Conservation (phyloP, 371 early-diverging fungal genomes). For the Vairimorpha apis region DNA sequence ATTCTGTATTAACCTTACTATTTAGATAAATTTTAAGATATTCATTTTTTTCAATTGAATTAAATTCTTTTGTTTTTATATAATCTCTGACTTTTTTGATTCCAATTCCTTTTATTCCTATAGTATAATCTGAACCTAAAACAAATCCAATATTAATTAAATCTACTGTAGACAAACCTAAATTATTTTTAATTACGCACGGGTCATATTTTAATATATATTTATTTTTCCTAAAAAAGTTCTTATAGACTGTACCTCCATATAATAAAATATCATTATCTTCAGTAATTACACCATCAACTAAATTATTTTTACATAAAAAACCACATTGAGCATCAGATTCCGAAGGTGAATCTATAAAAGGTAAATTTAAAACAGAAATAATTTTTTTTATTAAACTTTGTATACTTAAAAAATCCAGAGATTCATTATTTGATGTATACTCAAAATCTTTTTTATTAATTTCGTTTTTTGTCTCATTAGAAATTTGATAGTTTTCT, state of each 20-base stretch:
- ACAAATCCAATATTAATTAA: conserved; percentile 78
- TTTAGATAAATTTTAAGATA: conserved; percentile 21
- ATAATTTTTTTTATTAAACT: conserved; percentile 64
- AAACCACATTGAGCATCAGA: conserved; percentile 92
- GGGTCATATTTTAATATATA: conserved; percentile 69
- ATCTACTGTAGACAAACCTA: conserved; percentile 68
- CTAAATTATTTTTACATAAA: conserved; percentile 67
- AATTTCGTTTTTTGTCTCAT: neutral
- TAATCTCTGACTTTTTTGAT: conserved; percentile 81
- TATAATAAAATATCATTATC: conserved; percentile 94
- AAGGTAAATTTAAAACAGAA: conserved; percentile 86
- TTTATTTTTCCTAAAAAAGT: conserved; percentile 81
- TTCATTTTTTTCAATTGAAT: neutral
- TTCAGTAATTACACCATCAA: conserved; percentile 93
- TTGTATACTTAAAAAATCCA: conserved; percentile 6
- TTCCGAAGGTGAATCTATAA: conserved; percentile 83
- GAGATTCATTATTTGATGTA: neutral
- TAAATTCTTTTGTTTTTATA: conserved; percentile 62
- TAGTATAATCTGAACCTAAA: conserved; percentile 90
- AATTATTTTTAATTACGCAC: conserved; percentile 67
- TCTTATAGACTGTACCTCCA: conserved; percentile 80
- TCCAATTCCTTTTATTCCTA: conserved; percentile 86
- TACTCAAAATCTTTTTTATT: too few relatives aligned
- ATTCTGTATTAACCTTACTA: neutral
- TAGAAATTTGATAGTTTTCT: too few relatives aligned